These are phyloP conservation scores for Diaporthe humulicola DNA, from an alignment of 2,329 filamentous ascomycete species.

Conservation along the genomic window DNA sequence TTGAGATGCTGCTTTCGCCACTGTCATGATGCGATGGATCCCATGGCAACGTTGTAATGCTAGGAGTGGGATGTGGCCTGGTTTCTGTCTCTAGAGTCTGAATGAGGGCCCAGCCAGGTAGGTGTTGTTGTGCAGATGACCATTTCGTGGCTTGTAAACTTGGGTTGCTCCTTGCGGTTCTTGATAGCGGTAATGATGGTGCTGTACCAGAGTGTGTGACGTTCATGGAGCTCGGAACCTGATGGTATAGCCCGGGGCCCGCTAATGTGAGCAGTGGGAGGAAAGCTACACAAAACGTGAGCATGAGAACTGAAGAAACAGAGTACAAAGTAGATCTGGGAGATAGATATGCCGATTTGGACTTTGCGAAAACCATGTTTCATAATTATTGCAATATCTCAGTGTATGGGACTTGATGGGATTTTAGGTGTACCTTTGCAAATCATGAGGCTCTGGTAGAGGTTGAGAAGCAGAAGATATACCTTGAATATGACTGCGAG, in stretches of 20 bases:
- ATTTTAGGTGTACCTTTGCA: not conserved
- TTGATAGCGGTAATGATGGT: not conserved
- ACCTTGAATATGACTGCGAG: not conserved
- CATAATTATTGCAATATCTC: not conserved
- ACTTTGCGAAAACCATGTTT: not conserved
- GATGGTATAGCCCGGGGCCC: not conserved
- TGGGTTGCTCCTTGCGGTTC: accelerated
- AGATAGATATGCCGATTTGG: not conserved
- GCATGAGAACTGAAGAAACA: not conserved
- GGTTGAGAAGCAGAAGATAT: not conserved
- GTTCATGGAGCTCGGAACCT: not conserved
- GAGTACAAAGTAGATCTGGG: not conserved
- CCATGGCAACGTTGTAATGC: not conserved
- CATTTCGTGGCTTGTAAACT: not conserved
- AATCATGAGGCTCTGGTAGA: not conserved
- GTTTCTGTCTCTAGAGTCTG: not conserved
- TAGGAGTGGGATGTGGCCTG: not conserved
- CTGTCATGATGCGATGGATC: not conserved
- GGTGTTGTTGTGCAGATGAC: not conserved
- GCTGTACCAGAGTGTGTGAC: not conserved
- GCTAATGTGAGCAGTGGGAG: not conserved
- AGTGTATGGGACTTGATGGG: not conserved
- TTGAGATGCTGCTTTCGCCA: too few species aligned
- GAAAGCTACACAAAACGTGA: not conserved
- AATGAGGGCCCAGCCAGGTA: not conserved